Base-by-base conservation (phyloP, 1,284 basidiomycete species). In the Boletellus deceptivus region DNA sequence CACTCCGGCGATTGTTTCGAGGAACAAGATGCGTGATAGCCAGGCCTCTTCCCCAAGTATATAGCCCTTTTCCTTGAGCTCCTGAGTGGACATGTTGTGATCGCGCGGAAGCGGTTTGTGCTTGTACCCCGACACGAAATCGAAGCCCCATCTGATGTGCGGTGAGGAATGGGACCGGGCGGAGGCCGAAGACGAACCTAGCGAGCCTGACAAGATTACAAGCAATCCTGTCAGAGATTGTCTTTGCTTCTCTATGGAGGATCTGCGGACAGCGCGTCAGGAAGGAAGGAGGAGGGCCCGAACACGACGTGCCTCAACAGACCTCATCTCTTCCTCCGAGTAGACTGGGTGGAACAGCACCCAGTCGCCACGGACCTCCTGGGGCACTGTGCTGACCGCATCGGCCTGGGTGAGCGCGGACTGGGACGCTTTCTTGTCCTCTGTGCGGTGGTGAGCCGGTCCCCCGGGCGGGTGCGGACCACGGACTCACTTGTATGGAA, bases 1-100 rank as follows among this genome's bases (percentile, higher is more conserved):
- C 6, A 94, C 94, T 35, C 92, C 96, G 6, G 96, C 96, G 46
- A 97, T 83, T 47, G 82, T 87, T 72, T 97, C 94, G 39, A 97
- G 77, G 72, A 97, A 90, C 41, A 97, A 74, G 56, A 95, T 89
- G 22, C 93, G 80, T 80, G 88, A 60, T 43, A 97, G 71, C 94
- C 93, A 98, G 43, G 81, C 82, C 17, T 79, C 71, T 52, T 89
- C 84, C 48, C 80, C 77, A 62, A 97, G 78, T 20, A 91, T 62
- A 62, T 89, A 84, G 0, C 91, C 89, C 20, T 77, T 78, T 57
- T 83, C 78, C 50, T 87, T 76, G 34, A 96, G 76, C 58, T 94
- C 80, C 49, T 82, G 76, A 24, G 92, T 58, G 6, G 80, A 73
- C 81, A 90, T 81, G 20, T 75, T 78, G 25, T 75, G 75, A 40